Percentiles rank a stretch among this genome's conserved stretches.
These are phyloP conservation scores for Cyberlindnera subsufficiens DNA, from an alignment of 805 yeast genomes.

Conservation along the genomic window DNA sequence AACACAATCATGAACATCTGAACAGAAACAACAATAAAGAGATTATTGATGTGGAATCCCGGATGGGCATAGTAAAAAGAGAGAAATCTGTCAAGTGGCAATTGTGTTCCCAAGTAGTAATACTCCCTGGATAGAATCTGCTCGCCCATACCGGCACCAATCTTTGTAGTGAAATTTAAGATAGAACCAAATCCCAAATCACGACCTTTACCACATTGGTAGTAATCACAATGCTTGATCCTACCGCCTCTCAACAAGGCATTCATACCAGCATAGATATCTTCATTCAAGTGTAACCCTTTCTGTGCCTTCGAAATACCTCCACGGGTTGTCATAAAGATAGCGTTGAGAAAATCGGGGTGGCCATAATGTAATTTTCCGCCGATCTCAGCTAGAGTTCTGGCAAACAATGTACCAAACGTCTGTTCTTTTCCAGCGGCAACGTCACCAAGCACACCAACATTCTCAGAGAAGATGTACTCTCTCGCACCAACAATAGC, in stretches of 20 bases:
- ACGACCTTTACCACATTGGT: constrained; percentile 95
- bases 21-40: constrained; percentile 82
- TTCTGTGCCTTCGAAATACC: constrained; percentile 94
- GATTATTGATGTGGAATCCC: constrained; percentile 89
- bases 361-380: constrained; percentile 95
- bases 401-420: constrained; percentile 90
- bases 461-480: constrained; percentile 86
- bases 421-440: constrained; percentile 98
- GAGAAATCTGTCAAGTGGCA: constrained; percentile 83
- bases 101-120: constrained; percentile 81
- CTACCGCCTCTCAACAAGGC: constrained; percentile 88
- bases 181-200: constrained; percentile 93
- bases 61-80: constrained; percentile 97
- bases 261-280: constrained; percentile 92
- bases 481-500: constrained; percentile 96
- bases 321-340: constrained; percentile 92
- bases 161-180: constrained; percentile 88
- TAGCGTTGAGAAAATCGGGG: constrained; percentile 89
- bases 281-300: constrained; percentile 90
- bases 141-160: constrained; percentile 99
- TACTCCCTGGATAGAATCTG: constrained; percentile 89
- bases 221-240: constrained; percentile 92
- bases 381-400: constrained; percentile 90
- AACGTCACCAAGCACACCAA: constrained; percentile 90
- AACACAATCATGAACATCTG: constrained; percentile 79